Percentiles rank a stretch among this genome's conserved stretches.
Conservation (phyloP, 2,329 filamentous ascomycete genomes). For the Colletotrichum tofieldiae region DNA sequence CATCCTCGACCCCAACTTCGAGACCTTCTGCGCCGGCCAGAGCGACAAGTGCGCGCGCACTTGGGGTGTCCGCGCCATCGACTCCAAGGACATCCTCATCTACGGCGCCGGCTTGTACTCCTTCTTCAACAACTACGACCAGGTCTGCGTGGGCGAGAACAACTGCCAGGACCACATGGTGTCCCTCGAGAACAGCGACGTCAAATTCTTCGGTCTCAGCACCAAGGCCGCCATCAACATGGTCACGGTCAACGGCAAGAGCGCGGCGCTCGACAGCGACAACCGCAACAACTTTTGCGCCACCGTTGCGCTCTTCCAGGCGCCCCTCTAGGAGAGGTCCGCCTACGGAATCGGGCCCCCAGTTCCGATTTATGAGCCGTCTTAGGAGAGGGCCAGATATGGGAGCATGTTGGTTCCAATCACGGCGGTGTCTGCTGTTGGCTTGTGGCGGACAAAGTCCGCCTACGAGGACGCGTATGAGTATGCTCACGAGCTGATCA, state of each 20-base stretch:
- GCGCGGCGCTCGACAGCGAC: slow-evolving; percentile 69
- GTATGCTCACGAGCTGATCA: not conserved
- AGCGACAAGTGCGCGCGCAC: slow-evolving; percentile 75
- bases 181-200: slow-evolving; percentile 74
- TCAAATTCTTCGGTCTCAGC: slow-evolving; percentile 78
- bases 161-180: slow-evolving; percentile 86
- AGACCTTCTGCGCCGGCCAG: slow-evolving; percentile 63
- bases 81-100: slow-evolving; percentile 77
- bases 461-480: slow-evolving; percentile 3
- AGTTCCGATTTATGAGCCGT: not conserved
- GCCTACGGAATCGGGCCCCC: not conserved
- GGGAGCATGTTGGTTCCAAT: not conserved
- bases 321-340: slow-evolving; percentile 30
- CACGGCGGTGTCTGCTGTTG: not conserved
- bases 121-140: slow-evolving; percentile 87
- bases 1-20: slow-evolving; percentile 80
- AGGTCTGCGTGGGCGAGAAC: slow-evolving; percentile 77
- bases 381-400: not conserved
- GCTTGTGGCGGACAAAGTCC: not conserved
- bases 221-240: slow-evolving; percentile 85
- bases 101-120: slow-evolving; percentile 84
- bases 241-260: slow-evolving; percentile 74
- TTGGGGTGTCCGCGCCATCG: slow-evolving; percentile 81
- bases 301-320: slow-evolving; percentile 68
- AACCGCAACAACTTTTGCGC: slow-evolving; percentile 78